Evolutionary conservation across 73 alveolate species (phyloP).

Genomic region (Urostyla sp.): DNA sequence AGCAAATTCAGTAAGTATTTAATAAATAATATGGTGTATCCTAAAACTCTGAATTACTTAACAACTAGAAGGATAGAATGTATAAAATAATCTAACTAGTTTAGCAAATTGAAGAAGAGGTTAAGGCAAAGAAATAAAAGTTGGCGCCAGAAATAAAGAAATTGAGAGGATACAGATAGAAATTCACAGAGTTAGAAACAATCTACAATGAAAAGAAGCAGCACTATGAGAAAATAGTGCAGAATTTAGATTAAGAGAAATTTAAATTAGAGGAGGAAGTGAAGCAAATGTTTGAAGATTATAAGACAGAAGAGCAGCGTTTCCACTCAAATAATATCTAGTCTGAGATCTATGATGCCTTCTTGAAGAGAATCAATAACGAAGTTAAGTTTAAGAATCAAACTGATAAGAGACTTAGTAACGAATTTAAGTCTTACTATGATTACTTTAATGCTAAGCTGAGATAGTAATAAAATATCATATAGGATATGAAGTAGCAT

Average conservation of each 20-base stretch:
- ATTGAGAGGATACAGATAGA: conserved; percentile 60
- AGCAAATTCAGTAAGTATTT: conserved; percentile 64
- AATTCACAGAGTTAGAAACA: conserved; percentile 76
- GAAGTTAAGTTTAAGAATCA: conserved; percentile 84
- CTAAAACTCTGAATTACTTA: conserved; percentile 50
- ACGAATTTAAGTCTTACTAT: conserved; percentile 82
- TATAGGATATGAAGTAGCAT: conserved; percentile 83
- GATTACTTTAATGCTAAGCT: conserved; percentile 85
- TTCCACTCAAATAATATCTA: conserved; percentile 82
- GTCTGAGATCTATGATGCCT: conserved; percentile 81
- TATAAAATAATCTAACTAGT: too few relatives aligned
- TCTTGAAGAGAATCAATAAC: conserved; percentile 79
- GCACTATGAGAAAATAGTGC: conserved; percentile 80
- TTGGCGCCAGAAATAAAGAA: conserved; percentile 93
- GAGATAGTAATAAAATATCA: conserved; percentile 78
- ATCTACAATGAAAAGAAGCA: conserved; percentile 83
- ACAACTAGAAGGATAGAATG: conserved; percentile 68
- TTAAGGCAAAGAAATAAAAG: conserved; percentile 91
- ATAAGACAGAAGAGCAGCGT: conserved; percentile 84
- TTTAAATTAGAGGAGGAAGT: conserved; percentile 81
- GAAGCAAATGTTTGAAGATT: conserved; percentile 82
- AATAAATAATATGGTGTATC: too few relatives aligned
- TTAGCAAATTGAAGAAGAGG: conserved; percentile 80
- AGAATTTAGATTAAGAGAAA: conserved; percentile 82
- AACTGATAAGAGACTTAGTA: conserved; percentile 84